These are phyloP conservation scores for Ceratobasidium sp. DNA, from an alignment of 1,284 basidiomycete species.

Conservation along the genomic window DNA sequence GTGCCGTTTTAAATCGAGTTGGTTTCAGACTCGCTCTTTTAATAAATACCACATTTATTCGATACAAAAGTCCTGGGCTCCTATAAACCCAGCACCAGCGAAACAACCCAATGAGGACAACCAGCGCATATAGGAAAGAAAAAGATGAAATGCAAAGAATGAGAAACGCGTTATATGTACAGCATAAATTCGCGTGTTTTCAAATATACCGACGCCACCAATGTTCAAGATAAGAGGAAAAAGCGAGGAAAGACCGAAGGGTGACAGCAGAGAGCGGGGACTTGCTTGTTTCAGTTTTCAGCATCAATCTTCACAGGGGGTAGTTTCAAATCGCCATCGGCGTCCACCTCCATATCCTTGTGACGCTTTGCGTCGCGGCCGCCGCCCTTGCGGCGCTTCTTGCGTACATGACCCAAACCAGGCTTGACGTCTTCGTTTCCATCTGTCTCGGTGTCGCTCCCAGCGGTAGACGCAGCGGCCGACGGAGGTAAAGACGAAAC, in stretches of 20 bases:
- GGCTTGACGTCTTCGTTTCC: conserved; percentile 26
- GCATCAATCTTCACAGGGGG: conserved; percentile 24
- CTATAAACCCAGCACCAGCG: conserved; percentile 2
- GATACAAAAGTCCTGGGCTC: conserved; percentile 28
- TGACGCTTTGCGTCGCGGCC: conserved; percentile 37
- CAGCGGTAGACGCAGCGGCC: conserved; percentile 35
- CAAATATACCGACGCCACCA: not conserved
- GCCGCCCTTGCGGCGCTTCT: conserved; percentile 44
- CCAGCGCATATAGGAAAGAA: conserved; percentile 19
- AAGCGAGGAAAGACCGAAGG: not conserved
- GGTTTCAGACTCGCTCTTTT: too few relatives aligned
- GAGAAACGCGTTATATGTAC: conserved; percentile 1
- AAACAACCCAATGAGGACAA: not conserved
- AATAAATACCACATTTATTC: conserved; percentile 33
- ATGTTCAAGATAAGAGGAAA: not conserved
- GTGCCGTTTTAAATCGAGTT: not conserved
- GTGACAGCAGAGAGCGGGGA: not conserved
- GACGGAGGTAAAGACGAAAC: conserved; percentile 41
- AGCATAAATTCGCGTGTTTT: conserved; percentile 31
- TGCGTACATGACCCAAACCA: conserved; percentile 27
- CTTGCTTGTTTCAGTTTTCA: conserved; percentile 30
- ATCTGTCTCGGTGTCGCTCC: conserved; percentile 44
- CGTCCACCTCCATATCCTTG: conserved; percentile 38
- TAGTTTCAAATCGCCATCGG: conserved; percentile 16
- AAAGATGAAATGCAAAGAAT: not conserved